phyloP scores from a whole-genome alignment of 495 filamentous ascomycete species.

The Hypoxylon crocopeplum region DNA sequence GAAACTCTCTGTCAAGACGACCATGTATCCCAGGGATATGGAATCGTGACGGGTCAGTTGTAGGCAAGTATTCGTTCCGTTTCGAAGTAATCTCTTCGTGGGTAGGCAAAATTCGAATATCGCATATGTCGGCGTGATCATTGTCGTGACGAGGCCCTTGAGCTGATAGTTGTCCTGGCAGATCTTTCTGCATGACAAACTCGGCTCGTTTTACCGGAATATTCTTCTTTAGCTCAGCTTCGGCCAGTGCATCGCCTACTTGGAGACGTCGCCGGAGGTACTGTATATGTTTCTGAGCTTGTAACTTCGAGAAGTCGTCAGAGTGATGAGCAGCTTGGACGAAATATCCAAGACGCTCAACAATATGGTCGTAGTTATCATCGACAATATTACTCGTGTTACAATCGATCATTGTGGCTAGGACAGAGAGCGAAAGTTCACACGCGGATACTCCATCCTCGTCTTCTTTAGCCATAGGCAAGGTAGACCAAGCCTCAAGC shows the following conservation, averaged over 20 bases:
- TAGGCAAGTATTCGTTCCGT: constrained; percentile 66
- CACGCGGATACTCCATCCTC: constrained; percentile 22
- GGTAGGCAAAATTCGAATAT: constrained; percentile 70
- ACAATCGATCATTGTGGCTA: constrained; percentile 43
- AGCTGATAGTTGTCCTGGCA: constrained; percentile 60
- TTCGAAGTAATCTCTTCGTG: constrained; percentile 62
- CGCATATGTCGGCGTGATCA: constrained; percentile 63
- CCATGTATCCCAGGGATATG: constrained; percentile 66
- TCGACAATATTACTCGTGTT: constrained; percentile 45
- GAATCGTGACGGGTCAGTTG: constrained; percentile 54
- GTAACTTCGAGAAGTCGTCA: constrained; percentile 40
- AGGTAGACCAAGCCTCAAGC: constrained; percentile 4
- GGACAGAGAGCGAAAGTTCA: constrained; percentile 39
- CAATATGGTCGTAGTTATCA: constrained; percentile 30
- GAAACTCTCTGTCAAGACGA: constrained; percentile 73
- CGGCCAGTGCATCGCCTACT: constrained; percentile 30
- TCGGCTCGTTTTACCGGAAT: constrained; percentile 22
- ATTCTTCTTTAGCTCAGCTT: neutral
- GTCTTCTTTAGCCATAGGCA: constrained; percentile 4
- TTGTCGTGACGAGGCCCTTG: constrained; percentile 71
- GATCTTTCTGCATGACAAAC: constrained; percentile 53
- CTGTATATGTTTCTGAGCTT: constrained; percentile 38
- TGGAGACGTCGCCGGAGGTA: constrained; percentile 40
- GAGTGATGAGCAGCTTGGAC: constrained; percentile 17
- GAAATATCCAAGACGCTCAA: constrained; percentile 2